Percentiles rank a stretch among this genome's conserved stretches.
Conservation (phyloP, 2,329 filamentous ascomycete species). For the Cladophialophora bantiana region DNA sequence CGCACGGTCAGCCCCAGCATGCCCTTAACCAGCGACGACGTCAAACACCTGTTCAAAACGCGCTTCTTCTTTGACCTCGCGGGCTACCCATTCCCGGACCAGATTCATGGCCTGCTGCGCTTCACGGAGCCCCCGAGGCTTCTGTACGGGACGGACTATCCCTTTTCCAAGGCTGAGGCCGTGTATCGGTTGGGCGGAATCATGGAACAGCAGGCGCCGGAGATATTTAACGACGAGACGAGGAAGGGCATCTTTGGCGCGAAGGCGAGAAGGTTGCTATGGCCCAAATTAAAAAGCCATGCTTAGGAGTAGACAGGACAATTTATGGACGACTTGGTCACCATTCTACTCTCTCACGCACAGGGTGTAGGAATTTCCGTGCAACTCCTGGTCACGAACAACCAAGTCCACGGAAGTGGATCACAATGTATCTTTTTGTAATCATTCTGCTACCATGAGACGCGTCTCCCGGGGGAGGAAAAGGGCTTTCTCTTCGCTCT, state of each 20-base stretch:
- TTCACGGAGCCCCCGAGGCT: conserved; percentile 9
- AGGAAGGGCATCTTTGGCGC: conserved; percentile 6
- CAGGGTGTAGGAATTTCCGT: too few relatives aligned
- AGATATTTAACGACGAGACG: conserved; percentile 12
- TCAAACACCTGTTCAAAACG: conserved; percentile 20
- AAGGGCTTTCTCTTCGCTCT: too few relatives aligned
- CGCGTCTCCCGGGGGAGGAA: too few relatives aligned
- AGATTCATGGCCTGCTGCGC: conserved; percentile 45
- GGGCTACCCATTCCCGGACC: conserved; percentile 27
- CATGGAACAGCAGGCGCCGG: background rate
- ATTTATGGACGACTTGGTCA: background rate
- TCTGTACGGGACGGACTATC: conserved; percentile 19
- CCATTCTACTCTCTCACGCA: background rate
- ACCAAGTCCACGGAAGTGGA: too few relatives aligned
- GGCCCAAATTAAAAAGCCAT: conserved; percentile 11
- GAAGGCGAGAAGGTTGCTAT: conserved; percentile 7
- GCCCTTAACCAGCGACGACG: conserved; percentile 9
- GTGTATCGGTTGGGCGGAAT: conserved; percentile 8
- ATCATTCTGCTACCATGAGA: too few relatives aligned
- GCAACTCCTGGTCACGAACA: too few relatives aligned
- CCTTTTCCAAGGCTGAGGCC: conserved; percentile 15
- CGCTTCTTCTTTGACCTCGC: conserved; percentile 31
- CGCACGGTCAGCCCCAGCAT: background rate
- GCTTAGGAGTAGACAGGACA: background rate
- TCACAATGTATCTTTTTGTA: too few relatives aligned